Percentiles rank a stretch among this genome's conserved stretches.
Conservation (phyloP, 2,329 filamentous ascomycete species). For the Trichoderma harzianum region DNA sequence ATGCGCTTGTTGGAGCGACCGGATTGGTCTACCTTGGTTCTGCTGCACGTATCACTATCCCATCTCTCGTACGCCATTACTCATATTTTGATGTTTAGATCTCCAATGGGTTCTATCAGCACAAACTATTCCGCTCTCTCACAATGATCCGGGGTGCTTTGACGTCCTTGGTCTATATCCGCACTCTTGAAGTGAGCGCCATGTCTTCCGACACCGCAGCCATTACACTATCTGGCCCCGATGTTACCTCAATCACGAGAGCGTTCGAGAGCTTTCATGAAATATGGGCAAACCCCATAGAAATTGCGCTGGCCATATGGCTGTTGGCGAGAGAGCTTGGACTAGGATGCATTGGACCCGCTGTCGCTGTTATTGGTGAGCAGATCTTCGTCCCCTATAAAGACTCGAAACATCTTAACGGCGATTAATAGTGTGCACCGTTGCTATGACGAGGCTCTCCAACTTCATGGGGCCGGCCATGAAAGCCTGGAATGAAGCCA, state of each 20-base stretch:
- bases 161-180: slow-evolving; percentile 22
- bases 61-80: not conserved
- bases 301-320: slow-evolving; percentile 44
- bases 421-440: slow-evolving; percentile 9
- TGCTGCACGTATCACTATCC: not conserved
- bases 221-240: slow-evolving; percentile 35
- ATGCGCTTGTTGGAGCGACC: slow-evolving; percentile 21
- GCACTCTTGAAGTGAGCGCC: slow-evolving; percentile 22
- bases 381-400: not conserved
- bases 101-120: slow-evolving; percentile 20
- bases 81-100: not conserved
- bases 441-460: slow-evolving; percentile 20
- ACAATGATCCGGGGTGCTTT: slow-evolving; percentile 25
- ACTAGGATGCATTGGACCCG: slow-evolving; percentile 42
- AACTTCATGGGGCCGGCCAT: slow-evolving; percentile 19
- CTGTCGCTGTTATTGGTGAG: slow-evolving; percentile 32
- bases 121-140: slow-evolving; percentile 22
- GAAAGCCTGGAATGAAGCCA: slow-evolving; percentile 22
- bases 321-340: slow-evolving; percentile 45
- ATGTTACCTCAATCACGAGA: slow-evolving; percentile 39
- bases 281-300: slow-evolving; percentile 39
- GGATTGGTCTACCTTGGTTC: slow-evolving; percentile 24
- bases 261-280: slow-evolving; percentile 34
- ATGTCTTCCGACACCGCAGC: not conserved
- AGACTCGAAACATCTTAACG: not conserved